Base-by-base conservation (phyloP, 257 asterid genomes). In the Solanum corneliomulleri region DNA sequence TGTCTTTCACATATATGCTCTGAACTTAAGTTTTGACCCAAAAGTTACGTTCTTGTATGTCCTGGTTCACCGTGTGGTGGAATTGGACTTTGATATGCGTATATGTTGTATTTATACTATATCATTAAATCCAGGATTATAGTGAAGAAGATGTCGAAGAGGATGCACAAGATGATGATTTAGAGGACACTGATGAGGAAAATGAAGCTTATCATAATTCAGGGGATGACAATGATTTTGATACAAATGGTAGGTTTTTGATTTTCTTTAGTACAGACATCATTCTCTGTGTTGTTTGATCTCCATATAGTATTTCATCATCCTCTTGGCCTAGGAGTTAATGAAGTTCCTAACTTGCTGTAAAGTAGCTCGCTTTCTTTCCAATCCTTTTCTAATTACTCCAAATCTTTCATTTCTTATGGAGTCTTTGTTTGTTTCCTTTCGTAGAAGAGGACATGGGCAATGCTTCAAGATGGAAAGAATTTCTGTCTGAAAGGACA, bases 391-490 rank as follows among this genome's bases (percentile, higher is more conserved):
- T 64, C 47, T 86, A 35, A 31, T 71, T 41, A 72, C 18, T 86
- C 84, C 60, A 45, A 18, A 72, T 72, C 69, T 47, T 71, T 33
- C 27, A 20, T 33, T 72, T 72, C 25, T 72, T 21, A 69, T 8
- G 29, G 62, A 8, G 14, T 69, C 60, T 85, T 60, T 68, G 35
- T 83, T 86, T 90, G 66, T 41, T 87, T 89, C 86, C 77, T 89
- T 75, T 89, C 49, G 88, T 90, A 90, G 97, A 89, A 87, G 92
- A 86, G 87, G 96, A 89, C 88, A 86, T 84, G 92, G 99, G 98
- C 78, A 97, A 95, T 90, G 88, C 82, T 70, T 92, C 97, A 62
- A 95, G 96, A 90, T 97, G 99, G 99, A 97, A 93, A 90, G 96
- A 95, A 86, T 89, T 92, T 68, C 87, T 95, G 93, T 91, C 88